phyloP scores from a whole-genome alignment of 2,329 filamentous ascomycete genomes.

The Aspergillus intermedius region DNA sequence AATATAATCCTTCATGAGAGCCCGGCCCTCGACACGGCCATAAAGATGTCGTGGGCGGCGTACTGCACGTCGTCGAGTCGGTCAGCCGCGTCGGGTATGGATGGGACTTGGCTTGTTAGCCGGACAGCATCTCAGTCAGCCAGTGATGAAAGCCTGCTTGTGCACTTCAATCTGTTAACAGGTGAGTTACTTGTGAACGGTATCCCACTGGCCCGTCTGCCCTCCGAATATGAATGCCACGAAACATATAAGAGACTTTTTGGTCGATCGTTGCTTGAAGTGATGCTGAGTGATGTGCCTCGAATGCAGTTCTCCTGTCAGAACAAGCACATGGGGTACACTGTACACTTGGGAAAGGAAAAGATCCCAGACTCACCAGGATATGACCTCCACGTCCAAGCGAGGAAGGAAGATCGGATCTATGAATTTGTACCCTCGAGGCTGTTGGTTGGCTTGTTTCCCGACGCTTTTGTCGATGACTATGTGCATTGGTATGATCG shows the following conservation, averaged over 20 bases:
- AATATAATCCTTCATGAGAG: conserved; percentile 5
- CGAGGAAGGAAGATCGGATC: conserved; percentile 5
- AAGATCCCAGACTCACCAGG: conserved; percentile 9
- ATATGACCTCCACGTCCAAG: conserved; percentile 30
- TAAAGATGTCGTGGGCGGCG: conserved; percentile 11
- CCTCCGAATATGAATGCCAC: conserved; percentile 18
- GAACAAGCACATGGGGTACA: conserved; percentile 11
- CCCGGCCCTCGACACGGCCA: conserved; percentile 9
- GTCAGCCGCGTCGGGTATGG: background rate
- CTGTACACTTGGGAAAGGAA: conserved; percentile 15
- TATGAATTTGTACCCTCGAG: conserved; percentile 27
- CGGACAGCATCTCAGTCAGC: background rate
- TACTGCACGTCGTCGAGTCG: conserved; percentile 9
- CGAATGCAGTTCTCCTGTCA: conserved; percentile 17
- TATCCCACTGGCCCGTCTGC: conserved; percentile 22
- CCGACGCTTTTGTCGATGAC: conserved; percentile 31
- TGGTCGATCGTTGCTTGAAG: conserved; percentile 16
- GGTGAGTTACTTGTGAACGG: conserved; percentile 29
- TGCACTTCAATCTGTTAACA: conserved; percentile 27
- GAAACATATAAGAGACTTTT: conserved; percentile 19
- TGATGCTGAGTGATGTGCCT: conserved; percentile 3
- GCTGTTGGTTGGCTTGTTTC: conserved; percentile 24
- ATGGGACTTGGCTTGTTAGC: conserved; percentile 4
- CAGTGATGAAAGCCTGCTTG: conserved; percentile 6
- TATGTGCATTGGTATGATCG: conserved; percentile 46